These are phyloP conservation scores for Debaryomycetaceae sp. DNA, from an alignment of 1,139 yeast species.

Conservation along the genomic window DNA sequence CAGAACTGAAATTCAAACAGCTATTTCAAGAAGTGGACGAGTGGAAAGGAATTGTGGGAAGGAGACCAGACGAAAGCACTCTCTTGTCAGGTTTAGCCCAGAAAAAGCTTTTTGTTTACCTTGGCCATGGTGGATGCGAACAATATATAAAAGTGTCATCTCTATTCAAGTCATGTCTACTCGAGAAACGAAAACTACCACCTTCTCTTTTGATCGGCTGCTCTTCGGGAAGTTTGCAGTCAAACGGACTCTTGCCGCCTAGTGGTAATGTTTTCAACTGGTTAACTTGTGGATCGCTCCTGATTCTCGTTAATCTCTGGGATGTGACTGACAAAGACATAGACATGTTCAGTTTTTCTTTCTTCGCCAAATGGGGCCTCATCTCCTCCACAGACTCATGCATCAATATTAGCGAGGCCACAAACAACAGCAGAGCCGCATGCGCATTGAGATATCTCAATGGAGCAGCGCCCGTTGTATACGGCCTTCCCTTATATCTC, in stretches of 20 bases:
- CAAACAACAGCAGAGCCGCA: slow-evolving; percentile 18
- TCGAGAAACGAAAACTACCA: slow-evolving; percentile 38
- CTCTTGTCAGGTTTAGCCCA: slow-evolving; percentile 33
- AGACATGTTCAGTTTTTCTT: slow-evolving; percentile 64
- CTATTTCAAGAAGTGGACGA: slow-evolving; percentile 33
- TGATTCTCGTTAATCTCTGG: slow-evolving; percentile 87
- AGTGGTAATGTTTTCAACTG: slow-evolving; percentile 76
- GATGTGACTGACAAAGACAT: slow-evolving; percentile 96
- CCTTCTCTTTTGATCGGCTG: slow-evolving; percentile 87
- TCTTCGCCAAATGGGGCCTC: slow-evolving; percentile 64
- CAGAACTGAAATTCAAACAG: slow-evolving; percentile 58
- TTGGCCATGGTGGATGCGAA: slow-evolving; percentile 97
- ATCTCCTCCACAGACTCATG: slow-evolving; percentile 15
- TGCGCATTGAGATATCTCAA: slow-evolving; percentile 20
- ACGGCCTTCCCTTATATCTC: slow-evolving; percentile 21
- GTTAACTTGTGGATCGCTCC: slow-evolving; percentile 75
- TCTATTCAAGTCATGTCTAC: slow-evolving; percentile 20
- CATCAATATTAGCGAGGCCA: slow-evolving; percentile 46
- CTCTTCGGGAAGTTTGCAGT: slow-evolving; percentile 71
- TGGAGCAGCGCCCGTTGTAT: slow-evolving; percentile 32
- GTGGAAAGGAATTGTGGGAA: slow-evolving; percentile 58
- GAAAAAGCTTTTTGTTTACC: slow-evolving; percentile 59
- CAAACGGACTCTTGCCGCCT: slow-evolving; percentile 63
- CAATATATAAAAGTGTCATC: slow-evolving; percentile 55
- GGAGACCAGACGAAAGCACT: slow-evolving; percentile 53